Evolutionary conservation across 805 yeast species (phyloP).

Genomic region (Candida silvatica): DNA sequence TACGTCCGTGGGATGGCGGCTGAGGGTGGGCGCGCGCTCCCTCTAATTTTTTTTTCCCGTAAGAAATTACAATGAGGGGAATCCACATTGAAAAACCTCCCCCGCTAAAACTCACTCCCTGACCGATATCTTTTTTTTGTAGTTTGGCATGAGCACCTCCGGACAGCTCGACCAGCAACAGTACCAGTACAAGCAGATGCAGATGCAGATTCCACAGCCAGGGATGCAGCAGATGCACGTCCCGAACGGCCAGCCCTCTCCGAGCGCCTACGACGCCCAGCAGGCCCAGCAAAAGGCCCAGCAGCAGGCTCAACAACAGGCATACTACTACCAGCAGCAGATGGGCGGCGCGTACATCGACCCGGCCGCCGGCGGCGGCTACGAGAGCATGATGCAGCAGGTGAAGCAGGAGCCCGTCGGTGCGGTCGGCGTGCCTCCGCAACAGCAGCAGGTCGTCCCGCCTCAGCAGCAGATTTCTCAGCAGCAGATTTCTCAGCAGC

Average conservation of each 20-base stretch:
- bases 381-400: not conserved
- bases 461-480: not conserved
- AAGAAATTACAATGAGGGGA: too few relatives aligned
- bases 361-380: not conserved
- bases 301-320: conserved; percentile 3
- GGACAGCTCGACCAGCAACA: not conserved
- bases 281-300: conserved; percentile 1
- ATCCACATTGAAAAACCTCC: too few relatives aligned
- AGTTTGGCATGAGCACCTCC: too few relatives aligned
- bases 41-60: too few relatives aligned
- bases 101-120: too few relatives aligned
- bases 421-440: not conserved
- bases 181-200: not conserved
- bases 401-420: not conserved
- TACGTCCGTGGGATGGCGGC: too few relatives aligned
- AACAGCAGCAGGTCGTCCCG: not conserved
- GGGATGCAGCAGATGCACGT: too few relatives aligned
- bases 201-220: too few relatives aligned
- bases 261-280: too few relatives aligned
- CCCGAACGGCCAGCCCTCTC: too few relatives aligned
- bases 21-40: too few relatives aligned
- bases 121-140: too few relatives aligned
- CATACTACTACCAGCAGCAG: not conserved
- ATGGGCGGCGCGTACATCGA: not conserved
- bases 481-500: not conserved